Evolutionary conservation across 208 protist species (phyloP), one percentile per base, ranked within the genome.

Genomic region (Trypanosoma platydactyli): DNA sequence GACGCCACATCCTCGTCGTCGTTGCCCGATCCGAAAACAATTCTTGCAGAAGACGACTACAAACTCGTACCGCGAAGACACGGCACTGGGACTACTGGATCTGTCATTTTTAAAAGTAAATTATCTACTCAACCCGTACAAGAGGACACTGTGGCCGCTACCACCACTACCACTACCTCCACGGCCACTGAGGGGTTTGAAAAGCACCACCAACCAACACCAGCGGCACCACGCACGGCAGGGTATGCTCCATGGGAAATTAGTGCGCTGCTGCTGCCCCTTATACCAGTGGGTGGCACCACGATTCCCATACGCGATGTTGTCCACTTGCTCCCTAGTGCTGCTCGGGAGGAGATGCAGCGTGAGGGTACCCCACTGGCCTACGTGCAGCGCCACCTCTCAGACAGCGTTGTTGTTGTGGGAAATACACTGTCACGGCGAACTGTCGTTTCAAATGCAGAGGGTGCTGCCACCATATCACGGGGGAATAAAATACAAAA

Each of bases 171-270:
- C 1, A 50, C 4, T 56, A 38, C 50, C 35, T 11, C 33, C 13
- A 50, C 12, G 1, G 35, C 9, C 25, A 18, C 1, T 33, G 52
- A 48, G 18, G 27, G 22, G 7, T 1, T 22, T 15, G 40, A 24
- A 11, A 45, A 9, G 16, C 27, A 41, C 5, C 7, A 20, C 24
- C 6, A 13, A 24, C 7, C 62, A 3, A 22, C 25, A 15, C 22
- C 62, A 38, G 25, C 41, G 40, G 52, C 54, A 15, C 22, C 45
- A 24, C 13, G 27, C 22, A 40, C 24, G 4, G 42, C 12, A 29
- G 33, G 54, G n/a, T 91, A 85, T 60, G 78, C 74, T 12, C 79
- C 76, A 33, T 88, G 77, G 73, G 84, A 91, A 60, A 72, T 91
- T 29, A 64, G 77, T 13, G 81, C 73, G 30, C 30, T 91, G 15